A percentile compares a stretch with the other conserved stretches of the same genome.
Conservation (phyloP, 2,329 filamentous ascomycete species). For the Orbilia blumenaviensis region DNA sequence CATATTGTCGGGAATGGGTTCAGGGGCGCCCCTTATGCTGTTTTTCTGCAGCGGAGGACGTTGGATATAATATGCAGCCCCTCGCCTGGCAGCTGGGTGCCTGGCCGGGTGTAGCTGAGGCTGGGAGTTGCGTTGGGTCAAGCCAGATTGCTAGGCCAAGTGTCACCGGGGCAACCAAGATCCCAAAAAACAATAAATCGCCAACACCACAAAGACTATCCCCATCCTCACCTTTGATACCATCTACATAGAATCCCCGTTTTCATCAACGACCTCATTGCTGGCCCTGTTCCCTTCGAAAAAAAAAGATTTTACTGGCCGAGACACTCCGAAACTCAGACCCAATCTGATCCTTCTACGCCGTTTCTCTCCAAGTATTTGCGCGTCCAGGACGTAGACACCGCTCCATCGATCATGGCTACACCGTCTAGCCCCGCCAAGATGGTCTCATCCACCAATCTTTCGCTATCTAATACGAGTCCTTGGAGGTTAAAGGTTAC, state of each 20-base stretch:
- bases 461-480: slow-evolving; percentile 48
- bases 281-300: not conserved
- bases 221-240: not conserved
- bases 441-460: slow-evolving; percentile 48
- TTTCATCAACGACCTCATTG: not conserved
- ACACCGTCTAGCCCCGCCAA: slow-evolving; percentile 38
- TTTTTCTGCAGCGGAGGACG: not conserved
- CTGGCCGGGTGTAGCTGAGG: too few relatives aligned
- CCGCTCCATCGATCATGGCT: not conserved
- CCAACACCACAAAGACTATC: slow-evolving; percentile 1
- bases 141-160: too few relatives aligned
- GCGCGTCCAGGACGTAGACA: not conserved
- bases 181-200: slow-evolving; percentile 5
- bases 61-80: too few relatives aligned
- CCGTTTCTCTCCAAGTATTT: not conserved
- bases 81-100: too few relatives aligned
- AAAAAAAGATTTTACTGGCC: not conserved
- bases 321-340: too few relatives aligned
- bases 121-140: too few relatives aligned
- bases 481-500: slow-evolving; percentile 50
- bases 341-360: not conserved
- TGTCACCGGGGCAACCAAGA: slow-evolving; percentile 31
- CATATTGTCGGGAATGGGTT: too few relatives aligned
- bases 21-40: too few relatives aligned
- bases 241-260: not conserved